These are phyloP conservation scores for Penicillium flavigenum DNA, from an alignment of 495 filamentous ascomycete genomes.

Conservation along the genomic window DNA sequence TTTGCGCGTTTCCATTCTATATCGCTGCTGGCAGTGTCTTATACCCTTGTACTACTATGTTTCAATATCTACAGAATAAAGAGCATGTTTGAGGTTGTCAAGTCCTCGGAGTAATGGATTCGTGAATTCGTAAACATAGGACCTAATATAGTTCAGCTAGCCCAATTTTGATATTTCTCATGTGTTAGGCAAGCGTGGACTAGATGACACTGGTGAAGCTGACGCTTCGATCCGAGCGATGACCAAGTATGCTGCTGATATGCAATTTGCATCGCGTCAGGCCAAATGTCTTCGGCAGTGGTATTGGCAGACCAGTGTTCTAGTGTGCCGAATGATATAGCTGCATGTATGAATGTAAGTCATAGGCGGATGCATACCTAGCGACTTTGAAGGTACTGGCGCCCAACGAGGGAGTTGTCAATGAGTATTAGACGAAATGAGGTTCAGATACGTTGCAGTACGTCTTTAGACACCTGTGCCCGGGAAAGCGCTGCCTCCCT, in stretches of 20 bases:
- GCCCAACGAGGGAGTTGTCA: background rate
- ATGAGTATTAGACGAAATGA: background rate
- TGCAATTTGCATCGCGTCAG: background rate
- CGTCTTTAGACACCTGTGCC: conserved; percentile 77
- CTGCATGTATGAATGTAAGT: conserved; percentile 1
- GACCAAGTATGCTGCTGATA: background rate
- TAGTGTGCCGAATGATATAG: background rate
- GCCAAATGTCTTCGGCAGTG: background rate
- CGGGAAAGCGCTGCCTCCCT: conserved; percentile 79
- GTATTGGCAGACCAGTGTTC: background rate
- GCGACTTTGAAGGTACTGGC: background rate
- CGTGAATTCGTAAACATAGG: conserved; percentile 6
- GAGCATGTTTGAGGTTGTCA: conserved; percentile 1
- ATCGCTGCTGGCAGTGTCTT: conserved; percentile 9
- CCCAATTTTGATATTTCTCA: background rate
- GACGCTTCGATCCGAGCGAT: background rate
- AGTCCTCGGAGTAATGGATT: background rate
- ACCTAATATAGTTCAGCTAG: background rate
- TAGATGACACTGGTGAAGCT: background rate
- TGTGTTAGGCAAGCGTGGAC: background rate
- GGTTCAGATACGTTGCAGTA: background rate
- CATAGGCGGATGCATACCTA: conserved; percentile 1
- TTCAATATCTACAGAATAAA: conserved; percentile 9
- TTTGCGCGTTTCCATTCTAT: conserved; percentile 3
- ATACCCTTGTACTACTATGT: conserved; percentile 29